Conservation (phyloP, 2,329 filamentous ascomycete species). For the Paecilomyces fulvus region DNA sequence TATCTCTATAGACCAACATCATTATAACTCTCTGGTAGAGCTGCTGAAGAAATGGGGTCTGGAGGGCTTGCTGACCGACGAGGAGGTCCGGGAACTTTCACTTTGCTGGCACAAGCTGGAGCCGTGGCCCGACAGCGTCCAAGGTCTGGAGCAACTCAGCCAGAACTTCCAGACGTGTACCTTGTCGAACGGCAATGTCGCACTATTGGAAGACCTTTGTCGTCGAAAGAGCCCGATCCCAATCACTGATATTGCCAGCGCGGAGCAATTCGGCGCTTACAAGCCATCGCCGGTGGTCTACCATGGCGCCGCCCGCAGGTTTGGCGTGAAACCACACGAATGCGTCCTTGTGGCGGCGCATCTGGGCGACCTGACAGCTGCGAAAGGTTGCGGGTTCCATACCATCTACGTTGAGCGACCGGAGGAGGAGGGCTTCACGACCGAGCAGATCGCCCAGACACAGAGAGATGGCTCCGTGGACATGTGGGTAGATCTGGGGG, state of each 20-base stretch:
- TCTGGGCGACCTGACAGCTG: slow-evolving; percentile 55
- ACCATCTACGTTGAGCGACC: slow-evolving; percentile 62
- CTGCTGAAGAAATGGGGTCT: slow-evolving; percentile 52
- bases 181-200: slow-evolving; percentile 60
- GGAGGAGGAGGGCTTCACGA: slow-evolving; percentile 52
- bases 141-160: slow-evolving; percentile 47
- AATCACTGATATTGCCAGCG: slow-evolving; percentile 53
- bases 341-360: slow-evolving; percentile 69
- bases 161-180: slow-evolving; percentile 50
- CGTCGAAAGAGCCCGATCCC: slow-evolving; percentile 45
- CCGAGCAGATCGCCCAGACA: slow-evolving; percentile 41
- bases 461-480: slow-evolving; percentile 52
- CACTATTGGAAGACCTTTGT: slow-evolving; percentile 53
- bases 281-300: slow-evolving; percentile 60
- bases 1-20: slow-evolving; percentile 65
- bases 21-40: slow-evolving; percentile 52
- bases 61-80: slow-evolving; percentile 50
- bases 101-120: slow-evolving; percentile 58
- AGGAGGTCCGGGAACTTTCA: slow-evolving; percentile 56
- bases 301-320: slow-evolving; percentile 49
- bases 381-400: slow-evolving; percentile 50
- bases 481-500: slow-evolving; percentile 43
- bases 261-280: slow-evolving; percentile 59
- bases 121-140: slow-evolving; percentile 53
- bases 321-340: slow-evolving; percentile 48